Evolutionary conservation across 2,329 filamentous ascomycete genomes (phyloP).

Genomic region (Dryadomyces sulphureus): DNA sequence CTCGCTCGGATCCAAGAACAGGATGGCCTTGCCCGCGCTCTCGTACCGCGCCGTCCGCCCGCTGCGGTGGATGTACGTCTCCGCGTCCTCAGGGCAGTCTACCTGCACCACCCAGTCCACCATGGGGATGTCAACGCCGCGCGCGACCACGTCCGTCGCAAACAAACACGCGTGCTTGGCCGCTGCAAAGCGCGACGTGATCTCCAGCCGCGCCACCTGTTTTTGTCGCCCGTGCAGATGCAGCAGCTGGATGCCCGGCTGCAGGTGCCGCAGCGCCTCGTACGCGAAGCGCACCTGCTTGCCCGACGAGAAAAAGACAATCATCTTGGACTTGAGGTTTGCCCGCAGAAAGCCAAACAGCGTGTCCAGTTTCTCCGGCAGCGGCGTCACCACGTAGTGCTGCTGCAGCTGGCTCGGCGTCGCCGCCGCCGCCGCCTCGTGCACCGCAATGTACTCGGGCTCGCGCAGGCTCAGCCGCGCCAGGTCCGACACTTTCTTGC

Average conservation of each 20-base stretch:
- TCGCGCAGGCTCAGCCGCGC: conserved; percentile 77
- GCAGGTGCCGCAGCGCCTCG: conserved; percentile 81
- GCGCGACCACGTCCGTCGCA: conserved; percentile 86
- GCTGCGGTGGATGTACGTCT: conserved; percentile 95
- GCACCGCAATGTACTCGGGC: conserved; percentile 89
- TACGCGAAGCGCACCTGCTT: conserved; percentile 96
- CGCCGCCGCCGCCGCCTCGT: conserved; percentile 64
- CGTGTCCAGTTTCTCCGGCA: conserved; percentile 81
- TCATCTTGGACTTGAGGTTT: conserved; percentile 84
- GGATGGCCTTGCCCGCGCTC: conserved; percentile 68
- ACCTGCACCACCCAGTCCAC: conserved; percentile 98
- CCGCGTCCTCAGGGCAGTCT: conserved; percentile 92
- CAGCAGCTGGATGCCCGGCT: conserved; percentile 83
- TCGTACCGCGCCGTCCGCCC: conserved; percentile 91
- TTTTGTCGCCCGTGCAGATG: conserved; percentile 93
- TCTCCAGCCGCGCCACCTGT: conserved; percentile 74
- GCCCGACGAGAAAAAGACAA: conserved; percentile 88
- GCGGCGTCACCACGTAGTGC: conserved; percentile 74
- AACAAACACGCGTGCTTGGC: conserved; percentile 80
- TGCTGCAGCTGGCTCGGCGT: conserved; percentile 79
- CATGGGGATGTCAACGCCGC: conserved; percentile 87
- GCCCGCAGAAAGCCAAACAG: conserved; percentile 85
- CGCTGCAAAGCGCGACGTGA: conserved; percentile 67
- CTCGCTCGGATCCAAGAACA: conserved; percentile 87
- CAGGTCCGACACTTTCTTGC: conserved; percentile 82